Evolutionary conservation across 192 early-diverging fungal genomes (phyloP).

Genomic region (Radiomyces spectabilis): DNA sequence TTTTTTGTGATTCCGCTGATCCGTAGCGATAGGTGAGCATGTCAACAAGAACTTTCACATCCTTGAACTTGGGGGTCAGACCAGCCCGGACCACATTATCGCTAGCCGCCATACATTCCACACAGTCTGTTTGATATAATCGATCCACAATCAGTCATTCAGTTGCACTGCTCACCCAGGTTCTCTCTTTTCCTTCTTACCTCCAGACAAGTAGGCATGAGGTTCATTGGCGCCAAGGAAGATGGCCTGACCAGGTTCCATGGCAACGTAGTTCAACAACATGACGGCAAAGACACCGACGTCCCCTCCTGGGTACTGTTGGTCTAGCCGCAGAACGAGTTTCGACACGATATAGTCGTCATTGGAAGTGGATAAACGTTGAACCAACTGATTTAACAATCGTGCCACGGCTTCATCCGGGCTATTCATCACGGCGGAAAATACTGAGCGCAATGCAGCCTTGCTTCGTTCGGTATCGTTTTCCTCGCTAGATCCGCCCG

Average conservation of each 20-base stretch:
- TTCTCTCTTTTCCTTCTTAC: constrained; percentile 21
- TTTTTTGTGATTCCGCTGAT: constrained; percentile 71
- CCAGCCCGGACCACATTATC: constrained; percentile 98
- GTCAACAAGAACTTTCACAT: constrained; percentile 79
- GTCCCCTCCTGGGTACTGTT: constrained; percentile 81
- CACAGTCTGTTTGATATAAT: constrained; percentile 87
- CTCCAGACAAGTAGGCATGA: constrained; percentile 92
- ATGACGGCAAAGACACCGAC: constrained; percentile 85
- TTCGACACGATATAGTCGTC: constrained; percentile 32
- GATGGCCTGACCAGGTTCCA: constrained; percentile 82
- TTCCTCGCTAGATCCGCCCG: constrained; percentile 16
- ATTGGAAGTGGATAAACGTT: no score
- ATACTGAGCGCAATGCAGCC: constrained; percentile 43
- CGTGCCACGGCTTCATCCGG: constrained; percentile 36
- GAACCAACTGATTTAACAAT: no score
- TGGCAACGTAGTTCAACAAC: constrained; percentile 78
- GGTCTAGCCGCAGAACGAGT: constrained; percentile 64
- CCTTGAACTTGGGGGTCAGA: constrained; percentile 95
- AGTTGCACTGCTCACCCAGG: no score
- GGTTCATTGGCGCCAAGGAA: constrained; percentile 96
- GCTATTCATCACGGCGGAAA: constrained; percentile 54
- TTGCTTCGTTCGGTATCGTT: constrained; percentile 29
- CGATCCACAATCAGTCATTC: no score
- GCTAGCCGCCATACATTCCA: constrained; percentile 97
- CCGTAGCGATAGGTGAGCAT: constrained; percentile 91